Evolutionary conservation across 2,329 filamentous ascomycete species (phyloP), one percentile per base, ranked within the genome.

Genomic region (Fusarium nelsonii): DNA sequence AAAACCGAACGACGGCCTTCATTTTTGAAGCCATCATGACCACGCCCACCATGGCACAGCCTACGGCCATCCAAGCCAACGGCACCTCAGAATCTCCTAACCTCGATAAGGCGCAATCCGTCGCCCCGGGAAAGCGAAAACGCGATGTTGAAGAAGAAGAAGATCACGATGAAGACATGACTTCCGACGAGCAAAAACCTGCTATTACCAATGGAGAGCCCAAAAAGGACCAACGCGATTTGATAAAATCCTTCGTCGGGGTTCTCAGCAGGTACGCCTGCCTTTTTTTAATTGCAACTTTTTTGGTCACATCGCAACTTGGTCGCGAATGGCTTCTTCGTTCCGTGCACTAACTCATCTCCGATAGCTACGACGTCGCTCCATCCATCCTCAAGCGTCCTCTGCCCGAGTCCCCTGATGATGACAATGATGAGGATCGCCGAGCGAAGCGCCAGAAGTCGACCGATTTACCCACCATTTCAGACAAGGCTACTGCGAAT

Each of bases 391-490:
- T 90, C 52, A 85, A 85, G 70, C 84, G 85, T 58, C 81, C 84
- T 4, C 75, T 90, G 12, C 79, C 83, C 52, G 81, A 84, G 3
- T 57, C 77, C 6, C 74, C 81, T 41, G 66, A 78, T 39, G 68
- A 79, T 32, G 78, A 82, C 45, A 79, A 82, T 34, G 68, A 79
- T 49, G 79, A 82, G 58, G 86, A 88, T 68, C 88, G 87, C 16
- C 81, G 86, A 51, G 77, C 84, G 53, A 91, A 91, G 77, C 84
- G 88, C 43, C 86, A 88, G 71, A 90, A 88, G 76, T 83, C 87
- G 3, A 81, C 83, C 50, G 83, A 85, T 45, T 65, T 70, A n/a
- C 72, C 71, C 18, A 84, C 82, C 64, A 85, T 90, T 64, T 79
- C 82, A 59, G 85, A 87, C 71, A 89, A 88, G 79, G 80, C 87